Evolutionary conservation across 257 asterid genomes (phyloP).

Genomic region (Przewalskia tangutica): DNA sequence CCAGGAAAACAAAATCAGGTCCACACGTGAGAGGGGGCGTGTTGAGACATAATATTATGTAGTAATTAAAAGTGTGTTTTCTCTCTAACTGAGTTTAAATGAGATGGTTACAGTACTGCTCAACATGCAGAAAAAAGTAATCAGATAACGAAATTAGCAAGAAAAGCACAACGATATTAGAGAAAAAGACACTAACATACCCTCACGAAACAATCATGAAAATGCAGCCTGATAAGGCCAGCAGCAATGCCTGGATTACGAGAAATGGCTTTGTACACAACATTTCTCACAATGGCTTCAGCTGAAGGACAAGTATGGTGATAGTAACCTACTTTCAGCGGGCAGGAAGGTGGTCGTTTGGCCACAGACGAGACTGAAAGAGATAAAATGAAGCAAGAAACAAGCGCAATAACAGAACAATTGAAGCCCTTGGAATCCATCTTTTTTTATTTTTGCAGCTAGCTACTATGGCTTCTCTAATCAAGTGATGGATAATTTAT

Average conservation of each 20-base stretch:
- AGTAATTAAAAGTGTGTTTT: neutral
- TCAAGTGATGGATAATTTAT: neutral
- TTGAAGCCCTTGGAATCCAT: conserved; percentile 11
- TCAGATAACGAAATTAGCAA: neutral
- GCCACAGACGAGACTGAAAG: conserved; percentile 9
- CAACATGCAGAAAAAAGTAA: neutral
- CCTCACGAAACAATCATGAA: conserved; percentile 67
- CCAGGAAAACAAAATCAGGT: too few species aligned
- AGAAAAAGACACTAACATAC: conserved; percentile 8
- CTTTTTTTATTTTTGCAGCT: conserved; percentile 2
- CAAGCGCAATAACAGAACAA: conserved; percentile 1
- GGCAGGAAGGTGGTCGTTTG: conserved; percentile 3
- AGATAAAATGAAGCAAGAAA: conserved; percentile 7
- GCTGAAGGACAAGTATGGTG: conserved; percentile 32
- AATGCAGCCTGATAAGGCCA: conserved; percentile 59
- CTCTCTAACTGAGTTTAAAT: too few species aligned
- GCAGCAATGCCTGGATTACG: conserved; percentile 50
- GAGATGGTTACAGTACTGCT: neutral
- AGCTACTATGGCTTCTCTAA: neutral
- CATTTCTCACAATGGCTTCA: conserved; percentile 34
- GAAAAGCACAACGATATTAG: neutral
- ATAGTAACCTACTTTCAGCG: conserved; percentile 36
- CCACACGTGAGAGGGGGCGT: too few species aligned
- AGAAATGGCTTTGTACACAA: conserved; percentile 23
- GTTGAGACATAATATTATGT: too few species aligned